Base-by-base conservation (phyloP, 1,284 basidiomycete genomes). In the Ceratobasidium sp. region DNA sequence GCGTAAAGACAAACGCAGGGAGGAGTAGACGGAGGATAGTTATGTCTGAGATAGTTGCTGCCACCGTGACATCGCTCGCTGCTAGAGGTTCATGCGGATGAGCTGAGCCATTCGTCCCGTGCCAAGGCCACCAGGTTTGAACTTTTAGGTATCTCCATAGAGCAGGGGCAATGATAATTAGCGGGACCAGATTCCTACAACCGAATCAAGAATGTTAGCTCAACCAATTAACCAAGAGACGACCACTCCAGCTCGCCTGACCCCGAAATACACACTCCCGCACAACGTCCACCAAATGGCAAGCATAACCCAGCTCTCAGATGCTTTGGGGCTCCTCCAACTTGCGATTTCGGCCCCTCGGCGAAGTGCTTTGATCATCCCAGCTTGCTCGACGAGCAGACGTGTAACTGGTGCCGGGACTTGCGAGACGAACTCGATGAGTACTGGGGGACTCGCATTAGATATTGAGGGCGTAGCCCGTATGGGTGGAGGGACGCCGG, bases 221-320 rank as follows among this genome's bases (percentile, higher is more conserved):
- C 23, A 54, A 21, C n/a, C 13, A 21, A 32, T 57, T 14, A 7
- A 16, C 54, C 54, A 18, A 5, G 11, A 18, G 32, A 35, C 3
- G 35, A 54, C n/a, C 41, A 73, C 49, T 28, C 35, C 47, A 28
- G 63, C 74, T 62, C 58, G 70, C 75, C 72, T 63, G 63, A 76
- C 44, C 47, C 58, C 61, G 23, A 76, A 63, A 28, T 72, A 67
- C 13, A 54, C 47, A 23, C 50, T 67, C 61, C 69, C 63, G 50
- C 75, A 76, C 23, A 73, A 7, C 4, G 55, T 21, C 75, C 75
- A 76, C 70, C 61, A 76, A 46, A 44, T 61, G 7, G 59, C 74
- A n/a, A 76, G 52, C 28, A 69, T 32, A 9, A 76, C 38, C 75
- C 75, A 76, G 41, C 75, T 75, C 67, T 76, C 75, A 4, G 75